Conservation (phyloP, 23 red algal genomes). For the Pyropia haitanensis region DNA sequence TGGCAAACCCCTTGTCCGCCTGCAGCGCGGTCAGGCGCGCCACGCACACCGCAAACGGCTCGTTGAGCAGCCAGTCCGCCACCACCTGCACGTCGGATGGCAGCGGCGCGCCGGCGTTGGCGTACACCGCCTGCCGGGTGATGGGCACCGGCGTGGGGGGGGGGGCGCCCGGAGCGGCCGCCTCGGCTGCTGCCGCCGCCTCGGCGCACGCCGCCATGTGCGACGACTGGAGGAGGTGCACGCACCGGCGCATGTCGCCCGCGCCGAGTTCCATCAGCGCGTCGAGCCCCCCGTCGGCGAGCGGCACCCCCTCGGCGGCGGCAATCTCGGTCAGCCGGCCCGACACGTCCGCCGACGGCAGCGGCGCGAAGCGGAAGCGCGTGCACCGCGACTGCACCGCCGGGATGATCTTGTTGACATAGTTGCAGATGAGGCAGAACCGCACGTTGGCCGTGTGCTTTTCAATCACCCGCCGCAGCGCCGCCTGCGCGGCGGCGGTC, state of each 20-base stretch:
- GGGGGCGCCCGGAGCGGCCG: background rate
- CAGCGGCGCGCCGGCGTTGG: constrained; percentile 83
- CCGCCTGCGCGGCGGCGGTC: constrained; percentile 89
- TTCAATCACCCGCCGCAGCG: constrained; percentile 88
- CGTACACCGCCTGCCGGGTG: constrained; percentile 58
- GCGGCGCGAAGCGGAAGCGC: constrained; percentile 89
- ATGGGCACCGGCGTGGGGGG: constrained; percentile 5
- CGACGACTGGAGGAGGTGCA: constrained; percentile 85
- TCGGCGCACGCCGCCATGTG: constrained; percentile 42
- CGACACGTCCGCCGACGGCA: constrained; percentile 50
- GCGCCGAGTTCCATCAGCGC: constrained; percentile 67
- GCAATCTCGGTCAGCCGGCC: constrained; percentile 64
- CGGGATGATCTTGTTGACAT: constrained; percentile 97
- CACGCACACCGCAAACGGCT: constrained; percentile 34
- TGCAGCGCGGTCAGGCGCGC: constrained; percentile 25
- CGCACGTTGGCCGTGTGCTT: constrained; percentile 81
- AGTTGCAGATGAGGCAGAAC: constrained; percentile 99
- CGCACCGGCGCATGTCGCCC: constrained; percentile 88
- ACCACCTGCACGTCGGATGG: constrained; percentile 46
- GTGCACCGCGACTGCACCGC: constrained; percentile 95
- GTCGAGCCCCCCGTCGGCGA: constrained; percentile 49
- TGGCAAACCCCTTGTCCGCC: constrained; percentile 60
- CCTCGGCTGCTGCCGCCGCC: background rate
- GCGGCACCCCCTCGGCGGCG: constrained; percentile 36
- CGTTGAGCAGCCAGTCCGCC: constrained; percentile 33